Percentiles rank a stretch among this genome's conserved stretches.
Evolutionary conservation across 2,329 filamentous ascomycete genomes (phyloP).

Genomic region (Sarocladium strictum): DNA sequence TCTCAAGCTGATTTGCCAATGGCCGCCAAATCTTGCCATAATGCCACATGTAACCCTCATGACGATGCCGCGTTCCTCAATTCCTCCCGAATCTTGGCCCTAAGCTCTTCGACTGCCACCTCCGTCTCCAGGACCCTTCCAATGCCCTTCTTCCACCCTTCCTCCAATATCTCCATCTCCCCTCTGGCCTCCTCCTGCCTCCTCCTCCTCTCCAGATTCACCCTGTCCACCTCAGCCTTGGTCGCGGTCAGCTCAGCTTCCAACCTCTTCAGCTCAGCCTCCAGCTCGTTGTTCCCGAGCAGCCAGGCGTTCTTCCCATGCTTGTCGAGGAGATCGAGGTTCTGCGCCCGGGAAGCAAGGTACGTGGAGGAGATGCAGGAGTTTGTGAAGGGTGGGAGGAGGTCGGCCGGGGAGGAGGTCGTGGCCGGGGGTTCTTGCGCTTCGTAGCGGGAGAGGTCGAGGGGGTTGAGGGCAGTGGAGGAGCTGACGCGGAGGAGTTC

Average conservation of each 20-base stretch:
- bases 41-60: neutral
- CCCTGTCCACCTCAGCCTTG: slow-evolving; percentile 63
- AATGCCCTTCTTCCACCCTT: slow-evolving; percentile 73
- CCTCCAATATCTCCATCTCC: slow-evolving; percentile 69
- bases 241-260: slow-evolving; percentile 69
- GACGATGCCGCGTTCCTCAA: slow-evolving; percentile 31
- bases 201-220: slow-evolving; percentile 64
- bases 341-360: slow-evolving; percentile 42
- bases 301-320: slow-evolving; percentile 92
- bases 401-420: slow-evolving; percentile 24
- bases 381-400: slow-evolving; percentile 58
- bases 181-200: slow-evolving; percentile 65
- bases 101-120: slow-evolving; percentile 70
- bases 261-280: slow-evolving; percentile 56
- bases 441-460: slow-evolving; percentile 80
- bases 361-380: slow-evolving; percentile 47
- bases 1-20: too few relatives aligned
- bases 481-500: slow-evolving; percentile 63
- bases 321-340: slow-evolving; percentile 68
- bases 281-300: slow-evolving; percentile 73
- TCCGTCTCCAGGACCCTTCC: slow-evolving; percentile 80
- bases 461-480: slow-evolving; percentile 37
- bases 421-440: slow-evolving; percentile 49
- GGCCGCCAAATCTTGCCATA: too few relatives aligned
- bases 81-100: slow-evolving; percentile 59